Percentiles rank a stretch among this genome's conserved stretches.
These are phyloP conservation scores for Leccinum disarticulatum DNA, from an alignment of 768 basidiomycete genomes.

Conservation along the genomic window DNA sequence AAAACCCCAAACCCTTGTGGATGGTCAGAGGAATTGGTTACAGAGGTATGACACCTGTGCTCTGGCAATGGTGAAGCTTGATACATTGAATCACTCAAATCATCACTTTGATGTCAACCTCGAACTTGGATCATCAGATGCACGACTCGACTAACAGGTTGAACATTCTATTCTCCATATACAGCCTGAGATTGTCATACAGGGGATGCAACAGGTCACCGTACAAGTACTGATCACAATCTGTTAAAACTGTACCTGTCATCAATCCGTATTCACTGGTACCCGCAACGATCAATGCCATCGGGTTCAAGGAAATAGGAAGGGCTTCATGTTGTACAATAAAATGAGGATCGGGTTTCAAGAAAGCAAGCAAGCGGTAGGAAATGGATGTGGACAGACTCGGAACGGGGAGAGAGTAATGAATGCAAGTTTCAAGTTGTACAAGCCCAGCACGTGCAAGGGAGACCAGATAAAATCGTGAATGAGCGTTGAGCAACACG, in stretches of 20 bases:
- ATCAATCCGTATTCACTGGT: background rate
- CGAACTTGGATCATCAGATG: background rate
- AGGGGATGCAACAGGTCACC: too few relatives aligned
- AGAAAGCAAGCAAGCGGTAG: background rate
- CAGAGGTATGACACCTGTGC: background rate
- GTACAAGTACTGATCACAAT: conserved; percentile 16
- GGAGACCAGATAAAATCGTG: background rate
- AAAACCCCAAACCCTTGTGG: conserved; percentile 9
- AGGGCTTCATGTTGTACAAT: conserved; percentile 14
- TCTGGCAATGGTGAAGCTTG: background rate
- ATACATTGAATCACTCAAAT: background rate
- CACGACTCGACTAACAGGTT: background rate
- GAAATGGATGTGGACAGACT: conserved; percentile 1
- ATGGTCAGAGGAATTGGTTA: background rate
- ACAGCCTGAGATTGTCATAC: conserved; percentile 1
- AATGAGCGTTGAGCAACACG: conserved; percentile 6
- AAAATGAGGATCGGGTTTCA: conserved; percentile 3
- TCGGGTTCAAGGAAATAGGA: background rate
- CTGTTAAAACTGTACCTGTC: conserved; percentile 18
- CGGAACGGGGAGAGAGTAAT: background rate
- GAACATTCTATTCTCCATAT: conserved; percentile 13
- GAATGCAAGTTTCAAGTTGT: background rate
- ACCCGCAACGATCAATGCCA: conserved; percentile 14
- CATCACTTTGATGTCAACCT: background rate
- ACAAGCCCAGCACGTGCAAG: conserved; percentile 8